phyloP scores from a whole-genome alignment of 495 filamentous ascomycete species.

The Usnea hakonensis region DNA sequence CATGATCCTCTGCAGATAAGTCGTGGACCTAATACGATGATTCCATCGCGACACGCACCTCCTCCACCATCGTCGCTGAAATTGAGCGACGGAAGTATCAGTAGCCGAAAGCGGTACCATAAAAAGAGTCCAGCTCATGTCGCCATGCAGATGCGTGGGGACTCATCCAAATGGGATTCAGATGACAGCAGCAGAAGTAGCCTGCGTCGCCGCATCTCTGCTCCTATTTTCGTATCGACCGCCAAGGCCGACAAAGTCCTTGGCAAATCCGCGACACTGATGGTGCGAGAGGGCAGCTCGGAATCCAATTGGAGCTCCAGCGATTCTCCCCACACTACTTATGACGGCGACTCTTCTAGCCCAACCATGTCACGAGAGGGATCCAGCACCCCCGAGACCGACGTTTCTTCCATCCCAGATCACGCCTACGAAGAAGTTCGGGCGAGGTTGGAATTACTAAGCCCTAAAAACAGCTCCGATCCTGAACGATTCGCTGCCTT shows the following conservation, averaged over 20 bases:
- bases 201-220: conserved; percentile 19
- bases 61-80: conserved; percentile 17
- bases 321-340: conserved; percentile 22
- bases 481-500: not conserved
- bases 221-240: conserved; percentile 16
- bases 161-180: conserved; percentile 1
- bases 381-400: conserved; percentile 23
- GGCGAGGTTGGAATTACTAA: conserved; percentile 22
- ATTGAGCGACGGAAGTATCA: conserved; percentile 18
- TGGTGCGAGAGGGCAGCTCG: conserved; percentile 21
- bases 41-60: conserved; percentile 26
- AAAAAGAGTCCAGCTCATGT: conserved; percentile 24
- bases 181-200: conserved; percentile 1
- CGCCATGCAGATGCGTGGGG: conserved; percentile 22
- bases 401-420: conserved; percentile 25
- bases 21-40: conserved; percentile 24
- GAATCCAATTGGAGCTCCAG: conserved; percentile 27
- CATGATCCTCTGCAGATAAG: conserved; percentile 26
- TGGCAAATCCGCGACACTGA: conserved; percentile 20
- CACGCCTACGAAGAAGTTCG: conserved; percentile 26
- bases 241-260: conserved; percentile 22
- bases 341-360: conserved; percentile 19
- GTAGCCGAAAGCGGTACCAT: conserved; percentile 16
- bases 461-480: conserved; percentile 21
- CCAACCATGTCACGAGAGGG: conserved; percentile 22